Conservation (phyloP, 2,329 filamentous ascomycete genomes). For the Verticillium dahliae region DNA sequence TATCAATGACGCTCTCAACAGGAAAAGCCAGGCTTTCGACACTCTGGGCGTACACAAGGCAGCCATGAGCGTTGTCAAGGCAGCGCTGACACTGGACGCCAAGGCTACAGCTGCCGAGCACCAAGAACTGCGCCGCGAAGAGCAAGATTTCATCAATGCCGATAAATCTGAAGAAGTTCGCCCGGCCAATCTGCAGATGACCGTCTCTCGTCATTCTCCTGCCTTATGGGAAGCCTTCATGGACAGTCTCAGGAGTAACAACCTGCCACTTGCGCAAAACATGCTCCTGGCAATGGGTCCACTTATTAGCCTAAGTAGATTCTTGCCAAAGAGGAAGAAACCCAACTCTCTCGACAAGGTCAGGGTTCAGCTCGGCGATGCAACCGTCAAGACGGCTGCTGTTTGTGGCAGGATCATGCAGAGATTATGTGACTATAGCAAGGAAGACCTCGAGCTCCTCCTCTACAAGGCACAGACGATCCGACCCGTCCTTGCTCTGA, state of each 20-base stretch:
- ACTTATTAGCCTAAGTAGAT: conserved; percentile 69
- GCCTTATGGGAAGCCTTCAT: conserved; percentile 74
- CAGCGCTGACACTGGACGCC: conserved; percentile 43
- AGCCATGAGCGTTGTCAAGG: conserved; percentile 41
- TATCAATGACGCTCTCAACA: conserved; percentile 46
- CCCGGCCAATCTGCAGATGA: neutral
- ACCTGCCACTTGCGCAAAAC: conserved; percentile 66
- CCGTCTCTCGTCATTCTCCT: conserved; percentile 54
- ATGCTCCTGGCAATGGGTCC: conserved; percentile 65
- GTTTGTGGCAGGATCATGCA: conserved; percentile 70
- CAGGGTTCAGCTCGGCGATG: conserved; percentile 70
- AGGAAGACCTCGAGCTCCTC: conserved; percentile 60
- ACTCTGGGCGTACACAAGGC: conserved; percentile 38
- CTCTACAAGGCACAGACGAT: conserved; percentile 63
- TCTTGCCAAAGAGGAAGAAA: conserved; percentile 49
- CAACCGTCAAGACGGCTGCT: conserved; percentile 49
- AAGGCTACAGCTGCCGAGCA: conserved; percentile 34
- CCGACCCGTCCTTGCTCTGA: conserved; percentile 67
- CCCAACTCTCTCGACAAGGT: conserved; percentile 27
- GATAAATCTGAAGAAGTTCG: conserved; percentile 28
- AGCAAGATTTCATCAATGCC: conserved; percentile 48
- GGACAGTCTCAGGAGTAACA: conserved; percentile 57
- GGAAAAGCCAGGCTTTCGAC: conserved; percentile 22
- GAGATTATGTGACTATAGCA: conserved; percentile 69
- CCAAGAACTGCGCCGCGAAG: conserved; percentile 10